Conservation (phyloP, 1,284 basidiomycete species). For the Cryptococcus sp. region DNA sequence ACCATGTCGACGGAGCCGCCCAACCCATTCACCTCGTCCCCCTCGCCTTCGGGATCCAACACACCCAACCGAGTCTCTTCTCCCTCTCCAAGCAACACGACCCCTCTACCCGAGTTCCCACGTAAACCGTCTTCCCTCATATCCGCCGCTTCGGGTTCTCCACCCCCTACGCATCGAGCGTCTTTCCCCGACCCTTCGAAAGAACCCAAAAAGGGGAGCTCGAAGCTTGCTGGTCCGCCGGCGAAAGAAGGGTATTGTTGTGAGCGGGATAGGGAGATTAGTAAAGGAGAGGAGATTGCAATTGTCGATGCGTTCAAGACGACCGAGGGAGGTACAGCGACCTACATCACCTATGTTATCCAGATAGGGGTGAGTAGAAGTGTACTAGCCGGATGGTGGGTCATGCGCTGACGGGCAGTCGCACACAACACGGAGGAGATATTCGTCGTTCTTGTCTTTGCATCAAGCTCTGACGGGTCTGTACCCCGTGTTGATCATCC, state of each 20-base stretch:
- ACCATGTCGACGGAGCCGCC: background rate
- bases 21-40: slow-evolving; percentile 6
- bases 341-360: slow-evolving; percentile 94
- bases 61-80: slow-evolving; percentile 1
- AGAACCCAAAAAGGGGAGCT: slow-evolving; percentile 29
- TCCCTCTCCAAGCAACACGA: background rate
- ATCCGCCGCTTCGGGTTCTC: slow-evolving; percentile 37
- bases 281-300: slow-evolving; percentile 39
- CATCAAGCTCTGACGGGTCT: slow-evolving; percentile 75
- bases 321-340: slow-evolving; percentile 71
- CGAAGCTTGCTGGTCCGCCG: slow-evolving; percentile 35
- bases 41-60: slow-evolving; percentile 1
- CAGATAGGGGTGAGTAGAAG: slow-evolving; percentile 67
- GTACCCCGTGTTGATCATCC: slow-evolving; percentile 94
- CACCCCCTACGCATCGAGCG: slow-evolving; percentile 43
- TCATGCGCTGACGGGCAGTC: slow-evolving; percentile 52
- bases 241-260: slow-evolving; percentile 44
- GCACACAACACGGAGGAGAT: slow-evolving; percentile 80
- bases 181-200: slow-evolving; percentile 42
- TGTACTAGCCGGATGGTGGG: too few relatives aligned
- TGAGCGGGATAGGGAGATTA: slow-evolving; percentile 41
- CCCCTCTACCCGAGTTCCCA: slow-evolving; percentile 6
- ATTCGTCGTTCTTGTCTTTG: slow-evolving; percentile 95
- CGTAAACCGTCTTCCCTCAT: slow-evolving; percentile 25
- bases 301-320: slow-evolving; percentile 96